Evolutionary conservation across 495 filamentous ascomycete species (phyloP).

Genomic region (Margaritispora aquatica): DNA sequence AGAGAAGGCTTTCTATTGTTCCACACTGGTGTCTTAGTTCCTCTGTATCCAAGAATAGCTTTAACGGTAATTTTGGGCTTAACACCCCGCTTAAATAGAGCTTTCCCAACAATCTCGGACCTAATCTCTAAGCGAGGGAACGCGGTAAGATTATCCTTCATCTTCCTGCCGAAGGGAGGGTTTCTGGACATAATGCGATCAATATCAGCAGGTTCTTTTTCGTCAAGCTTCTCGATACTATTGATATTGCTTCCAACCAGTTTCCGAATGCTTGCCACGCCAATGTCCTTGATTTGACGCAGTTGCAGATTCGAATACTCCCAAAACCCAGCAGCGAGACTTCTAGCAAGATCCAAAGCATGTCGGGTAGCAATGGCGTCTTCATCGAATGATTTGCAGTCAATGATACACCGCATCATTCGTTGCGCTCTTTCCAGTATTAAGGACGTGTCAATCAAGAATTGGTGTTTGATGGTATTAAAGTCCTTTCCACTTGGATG

Average conservation of each 20-base stretch:
- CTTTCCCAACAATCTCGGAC: conserved; percentile 29
- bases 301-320: conserved; percentile 79
- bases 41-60: conserved; percentile 66
- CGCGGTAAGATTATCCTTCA: conserved; percentile 54
- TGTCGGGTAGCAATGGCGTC: conserved; percentile 63
- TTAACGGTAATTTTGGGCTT: conserved; percentile 44
- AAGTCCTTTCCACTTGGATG: conserved; percentile 56
- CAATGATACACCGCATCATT: conserved; percentile 76
- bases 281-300: conserved; percentile 81
- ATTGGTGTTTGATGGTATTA: conserved; percentile 48
- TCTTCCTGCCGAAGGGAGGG: conserved; percentile 72
- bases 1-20: conserved; percentile 56
- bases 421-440: conserved; percentile 72
- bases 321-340: conserved; percentile 76
- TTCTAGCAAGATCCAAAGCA: conserved; percentile 73
- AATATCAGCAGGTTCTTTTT: conserved; percentile 61
- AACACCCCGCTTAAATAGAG: conserved; percentile 19
- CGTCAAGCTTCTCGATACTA: conserved; percentile 64
- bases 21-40: conserved; percentile 59
- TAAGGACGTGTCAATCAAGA: conserved; percentile 59
- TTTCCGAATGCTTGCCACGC: conserved; percentile 70
- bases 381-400: conserved; percentile 64
- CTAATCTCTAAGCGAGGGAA: conserved; percentile 71
- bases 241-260: conserved; percentile 64
- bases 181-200: conserved; percentile 73